Evolutionary conservation across 2,329 filamentous ascomycete species (phyloP).

Genomic region (Rhynchosporium agropyri): DNA sequence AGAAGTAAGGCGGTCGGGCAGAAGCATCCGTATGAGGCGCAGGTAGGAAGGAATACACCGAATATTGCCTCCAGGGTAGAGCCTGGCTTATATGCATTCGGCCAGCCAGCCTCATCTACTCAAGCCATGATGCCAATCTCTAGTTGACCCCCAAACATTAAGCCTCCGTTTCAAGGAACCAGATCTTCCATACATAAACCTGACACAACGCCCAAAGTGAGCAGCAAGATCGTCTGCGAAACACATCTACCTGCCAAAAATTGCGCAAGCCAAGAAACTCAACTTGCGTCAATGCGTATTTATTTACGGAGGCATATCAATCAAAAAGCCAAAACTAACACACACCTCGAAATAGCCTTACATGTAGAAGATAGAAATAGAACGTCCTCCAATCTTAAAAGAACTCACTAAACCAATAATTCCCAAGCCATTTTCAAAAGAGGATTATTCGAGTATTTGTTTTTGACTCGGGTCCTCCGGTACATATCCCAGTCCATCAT

Average conservation of each 20-base stretch:
- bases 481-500: neutral
- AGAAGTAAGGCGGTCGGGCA: neutral
- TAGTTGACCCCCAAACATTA: neutral
- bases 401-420: too few relatives aligned
- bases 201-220: neutral
- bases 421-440: too few relatives aligned
- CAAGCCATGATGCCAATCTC: slow-evolving; percentile 2
- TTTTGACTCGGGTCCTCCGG: too few relatives aligned
- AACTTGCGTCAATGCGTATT: slow-evolving; percentile 8
- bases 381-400: too few relatives aligned
- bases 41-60: neutral
- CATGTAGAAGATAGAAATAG: too few relatives aligned
- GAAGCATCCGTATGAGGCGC: neutral
- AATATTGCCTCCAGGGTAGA: neutral
- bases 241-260: neutral
- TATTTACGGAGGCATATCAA: neutral
- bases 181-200: neutral
- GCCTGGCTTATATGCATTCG: neutral
- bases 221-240: too few relatives aligned
- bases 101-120: neutral
- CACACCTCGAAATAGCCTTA: too few relatives aligned
- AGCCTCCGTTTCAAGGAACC: neutral
- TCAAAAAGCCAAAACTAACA: neutral
- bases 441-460: too few relatives aligned
- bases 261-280: neutral